A percentile compares a stretch with the other conserved stretches of the same genome.
phyloP scores from a whole-genome alignment of 202 grass and related monocot genomes.

The Schoenoplectus triqueter region DNA sequence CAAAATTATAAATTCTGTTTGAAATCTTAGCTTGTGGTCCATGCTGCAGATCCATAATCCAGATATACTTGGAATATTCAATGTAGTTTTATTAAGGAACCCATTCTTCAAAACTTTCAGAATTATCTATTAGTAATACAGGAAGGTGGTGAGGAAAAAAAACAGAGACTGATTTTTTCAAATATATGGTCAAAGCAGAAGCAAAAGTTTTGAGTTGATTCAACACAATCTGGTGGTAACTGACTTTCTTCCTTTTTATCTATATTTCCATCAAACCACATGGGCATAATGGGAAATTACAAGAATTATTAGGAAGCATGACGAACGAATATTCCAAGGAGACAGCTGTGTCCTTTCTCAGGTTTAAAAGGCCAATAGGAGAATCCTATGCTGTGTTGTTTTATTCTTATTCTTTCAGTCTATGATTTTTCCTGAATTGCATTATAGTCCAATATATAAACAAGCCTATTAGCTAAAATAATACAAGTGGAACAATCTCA shows the following conservation, averaged over 20 bases:
- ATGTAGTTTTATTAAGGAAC: neutral
- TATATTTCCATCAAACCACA: conserved; percentile 11
- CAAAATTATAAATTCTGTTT: neutral
- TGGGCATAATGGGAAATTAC: conserved; percentile 17
- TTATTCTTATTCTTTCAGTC: conserved; percentile 22
- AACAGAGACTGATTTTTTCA: neutral
- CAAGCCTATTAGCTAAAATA: conserved; percentile 22
- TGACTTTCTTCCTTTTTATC: conserved; percentile 5
- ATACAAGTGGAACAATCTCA: conserved; percentile 25
- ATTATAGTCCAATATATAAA: neutral
- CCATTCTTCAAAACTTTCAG: conserved; percentile 11
- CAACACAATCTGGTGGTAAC: conserved; percentile 14
- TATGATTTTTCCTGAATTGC: conserved; percentile 13
- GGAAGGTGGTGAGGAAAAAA: neutral
- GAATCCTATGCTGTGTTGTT: conserved; percentile 38
- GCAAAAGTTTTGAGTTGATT: conserved; percentile 13
- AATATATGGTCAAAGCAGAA: conserved; percentile 15
- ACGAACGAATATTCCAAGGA: conserved; percentile 36
- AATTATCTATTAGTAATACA: neutral
- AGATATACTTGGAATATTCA: conserved; percentile 45
- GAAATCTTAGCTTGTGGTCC: conserved; percentile 34
- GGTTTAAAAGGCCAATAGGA: conserved; percentile 36
- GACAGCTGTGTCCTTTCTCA: conserved; percentile 32
- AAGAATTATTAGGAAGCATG: conserved; percentile 29
- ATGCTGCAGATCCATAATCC: conserved; percentile 34